These are phyloP conservation scores for Cercospora sp. DNA, from an alignment of 2,329 filamentous ascomycete species.

Conservation along the genomic window DNA sequence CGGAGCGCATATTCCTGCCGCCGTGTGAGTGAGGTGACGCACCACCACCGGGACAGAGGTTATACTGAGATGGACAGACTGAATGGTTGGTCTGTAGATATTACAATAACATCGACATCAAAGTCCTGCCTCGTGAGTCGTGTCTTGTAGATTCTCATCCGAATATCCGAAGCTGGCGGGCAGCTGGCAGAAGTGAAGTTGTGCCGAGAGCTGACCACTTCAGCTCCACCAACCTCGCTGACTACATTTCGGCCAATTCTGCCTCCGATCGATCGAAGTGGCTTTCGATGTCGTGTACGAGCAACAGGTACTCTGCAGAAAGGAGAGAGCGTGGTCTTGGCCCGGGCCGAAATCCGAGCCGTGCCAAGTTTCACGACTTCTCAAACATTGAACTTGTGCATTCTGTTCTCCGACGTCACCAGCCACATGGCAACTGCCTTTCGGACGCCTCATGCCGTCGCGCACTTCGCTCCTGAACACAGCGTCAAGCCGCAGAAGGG, in stretches of 20 bases:
- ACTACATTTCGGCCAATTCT: not conserved
- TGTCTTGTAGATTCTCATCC: not conserved
- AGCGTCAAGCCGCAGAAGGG: not conserved
- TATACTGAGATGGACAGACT: not conserved
- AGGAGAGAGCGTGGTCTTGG: not conserved
- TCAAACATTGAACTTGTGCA: not conserved
- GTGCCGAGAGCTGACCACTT: not conserved
- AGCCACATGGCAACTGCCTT: not conserved
- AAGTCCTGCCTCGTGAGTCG: not conserved
- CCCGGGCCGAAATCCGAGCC: not conserved
- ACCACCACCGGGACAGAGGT: not conserved
- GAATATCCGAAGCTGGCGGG: not conserved
- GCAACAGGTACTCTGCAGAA: not conserved
- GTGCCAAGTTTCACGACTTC: not conserved
- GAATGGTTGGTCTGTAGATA: not conserved
- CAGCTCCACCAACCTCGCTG: not conserved
- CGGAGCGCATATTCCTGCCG: constrained; percentile 7
- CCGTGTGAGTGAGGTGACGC: not conserved
- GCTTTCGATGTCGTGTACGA: not conserved
- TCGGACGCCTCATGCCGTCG: not conserved
- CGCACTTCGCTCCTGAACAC: not conserved
- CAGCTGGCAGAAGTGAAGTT: not conserved
- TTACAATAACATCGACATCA: not conserved
- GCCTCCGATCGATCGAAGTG: not conserved
- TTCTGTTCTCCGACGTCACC: not conserved